Evolutionary conservation across 2,329 filamentous ascomycete genomes (phyloP), one percentile per base, ranked within the genome.

Genomic region (Phyllosticta capitalensis): DNA sequence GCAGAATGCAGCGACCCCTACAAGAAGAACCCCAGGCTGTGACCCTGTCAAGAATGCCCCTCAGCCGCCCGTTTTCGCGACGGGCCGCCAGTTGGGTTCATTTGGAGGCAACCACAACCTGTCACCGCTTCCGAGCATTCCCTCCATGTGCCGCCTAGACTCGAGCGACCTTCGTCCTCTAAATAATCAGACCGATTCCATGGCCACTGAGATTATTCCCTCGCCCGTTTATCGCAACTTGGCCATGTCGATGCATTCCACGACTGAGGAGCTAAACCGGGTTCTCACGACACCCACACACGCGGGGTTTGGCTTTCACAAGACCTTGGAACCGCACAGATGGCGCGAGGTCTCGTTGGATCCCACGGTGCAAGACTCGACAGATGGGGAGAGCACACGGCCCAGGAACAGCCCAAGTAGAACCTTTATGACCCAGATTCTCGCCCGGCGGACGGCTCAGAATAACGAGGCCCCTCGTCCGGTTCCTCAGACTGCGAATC

Each of bases 101-200:
- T 5, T n/a, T n/a, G 38, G 38, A 45, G 24, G 14, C 51, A 51
- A 49, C 63, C 65, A 9, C 51, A 51, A 49, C 63, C 65, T 67
- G 1, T 69, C 69, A 62, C 69, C 67, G 28, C 63, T 74, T 30
- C 71, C 71, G 54, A 67, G 67, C 59, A 63, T 74, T 49, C 72
- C 72, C 52, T 73, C 71, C 7, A 64, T 73, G 61, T 74, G 72
- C 64, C 65, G 71, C 58, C 64, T 73, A 57, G 55, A 54, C 38
- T 71, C 71, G 60, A 65, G 69, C 63, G 69, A 72, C 61, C 64
- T 65, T 56, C 67, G 64, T 59, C 65, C 67, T 63, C 63, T 64
- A 55, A 56, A 20, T 22, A 22, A 17, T 22, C 19, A 30, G 5
- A 20, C 9, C 52, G 45, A 30, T 45, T 14, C 26, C 49, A 38